Base-by-base conservation (phyloP, 1,139 yeast species). In the Suhomyces choctaworum region DNA sequence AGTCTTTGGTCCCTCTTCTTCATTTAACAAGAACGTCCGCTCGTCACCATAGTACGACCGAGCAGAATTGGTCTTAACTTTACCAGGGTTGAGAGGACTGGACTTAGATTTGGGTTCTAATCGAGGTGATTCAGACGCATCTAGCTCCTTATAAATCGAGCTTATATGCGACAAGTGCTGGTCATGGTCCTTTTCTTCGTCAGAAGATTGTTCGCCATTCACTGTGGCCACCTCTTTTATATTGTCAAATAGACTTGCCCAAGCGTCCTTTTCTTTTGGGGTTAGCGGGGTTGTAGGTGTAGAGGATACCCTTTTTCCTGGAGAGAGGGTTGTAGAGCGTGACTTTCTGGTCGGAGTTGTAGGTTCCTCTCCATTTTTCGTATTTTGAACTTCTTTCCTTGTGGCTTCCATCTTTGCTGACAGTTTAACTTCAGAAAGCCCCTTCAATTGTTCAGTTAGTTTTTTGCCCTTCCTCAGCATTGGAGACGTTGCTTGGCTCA, bases 11-110 rank as follows among this genome's bases (percentile, higher is more conserved):
- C 36, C 3, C 32, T 32, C 5, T 23, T 9, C 27, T 9, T 42
- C 48, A 5, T 52, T 50, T n/a, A 50, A 20, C 15, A 58, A 44
- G 34, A 42, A 55, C 23, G 58, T 51, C 32, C 65, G 37, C 24
- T 50, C 52, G 2, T 52, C 52, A 1, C 60, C 55, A 32, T 58
- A 58, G 3, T 45, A 46, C 23, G 16, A 8, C 9, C 9, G 7
- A 5, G 19, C 24, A 3, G 13, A 2, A 7, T 22, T 28, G 7
- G 13, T 21, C 6, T 15, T 13, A 7, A n/a, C 22, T 10, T 16
- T 25, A 6, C 10, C 3, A 5, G 16, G 21, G 4, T 25, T 10
- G 16, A 10, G 9, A 4, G 13, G 4, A 2, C 8, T 11, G 9
- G 10, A 11, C 9, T 22, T n/a, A 12, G 16, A 16, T 22, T 22